Conservation (phyloP, 2,329 filamentous ascomycete species). For the Monilinia fructicola region DNA sequence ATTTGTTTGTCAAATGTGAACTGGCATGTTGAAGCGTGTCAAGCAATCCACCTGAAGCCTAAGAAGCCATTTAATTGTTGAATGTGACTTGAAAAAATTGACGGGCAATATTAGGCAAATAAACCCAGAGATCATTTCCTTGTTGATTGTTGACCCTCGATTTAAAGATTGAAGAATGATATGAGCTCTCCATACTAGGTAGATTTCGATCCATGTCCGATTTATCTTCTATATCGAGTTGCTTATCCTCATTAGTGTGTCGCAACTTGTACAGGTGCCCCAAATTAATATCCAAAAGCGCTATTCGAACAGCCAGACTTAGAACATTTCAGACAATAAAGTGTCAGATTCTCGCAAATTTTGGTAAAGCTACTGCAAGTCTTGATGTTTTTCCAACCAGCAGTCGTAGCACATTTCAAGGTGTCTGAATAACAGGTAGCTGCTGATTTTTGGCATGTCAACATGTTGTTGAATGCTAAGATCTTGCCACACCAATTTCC, state of each 20-base stretch:
- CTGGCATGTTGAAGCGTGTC: no score
- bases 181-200: no score
- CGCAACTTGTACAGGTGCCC: constrained; percentile 10
- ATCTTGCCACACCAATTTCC: constrained; percentile 20
- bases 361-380: constrained; percentile 9
- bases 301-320: constrained; percentile 11
- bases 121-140: no score
- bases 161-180: no score
- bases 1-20: no score
- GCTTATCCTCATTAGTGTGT: not conserved
- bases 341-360: constrained; percentile 18
- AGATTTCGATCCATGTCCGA: no score
- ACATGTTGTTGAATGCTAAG: constrained; percentile 8
- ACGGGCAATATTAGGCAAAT: no score
- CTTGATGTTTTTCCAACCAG: constrained; percentile 2
- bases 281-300: constrained; percentile 14
- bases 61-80: no score
- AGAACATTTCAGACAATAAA: constrained; percentile 15
- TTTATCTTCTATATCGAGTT: no score
- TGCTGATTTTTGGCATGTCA: constrained; percentile 21
- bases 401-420: constrained; percentile 8
- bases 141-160: no score
- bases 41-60: no score
- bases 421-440: constrained; percentile 16
- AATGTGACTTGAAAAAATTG: no score